Conservation (phyloP, 2,329 filamentous ascomycete genomes). For the Fusarium sulawesiense region DNA sequence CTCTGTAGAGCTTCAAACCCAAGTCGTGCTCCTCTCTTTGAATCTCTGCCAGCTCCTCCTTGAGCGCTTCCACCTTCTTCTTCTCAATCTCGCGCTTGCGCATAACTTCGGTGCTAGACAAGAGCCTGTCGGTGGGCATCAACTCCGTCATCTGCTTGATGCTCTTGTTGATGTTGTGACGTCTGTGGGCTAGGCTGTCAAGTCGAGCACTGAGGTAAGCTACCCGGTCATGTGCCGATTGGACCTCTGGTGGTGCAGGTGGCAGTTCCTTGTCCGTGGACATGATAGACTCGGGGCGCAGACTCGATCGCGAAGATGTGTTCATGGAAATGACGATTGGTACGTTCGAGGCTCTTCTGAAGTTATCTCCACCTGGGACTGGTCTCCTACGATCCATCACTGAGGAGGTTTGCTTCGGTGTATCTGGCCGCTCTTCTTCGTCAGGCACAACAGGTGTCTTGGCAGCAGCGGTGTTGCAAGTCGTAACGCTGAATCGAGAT, state of each 20-base stretch:
- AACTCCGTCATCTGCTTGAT: conserved; percentile 83
- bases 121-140: conserved; percentile 76
- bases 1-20: conserved; percentile 77
- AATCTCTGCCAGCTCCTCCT: conserved; percentile 76
- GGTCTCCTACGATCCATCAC: conserved; percentile 51
- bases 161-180: conserved; percentile 76
- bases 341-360: conserved; percentile 36
- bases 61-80: conserved; percentile 73
- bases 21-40: conserved; percentile 82
- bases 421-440: conserved; percentile 42
- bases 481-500: conserved; percentile 74
- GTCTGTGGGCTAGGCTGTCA: conserved; percentile 72
- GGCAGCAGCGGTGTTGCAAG: conserved; percentile 63
- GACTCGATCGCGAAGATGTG: conserved; percentile 26
- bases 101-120: conserved; percentile 73
- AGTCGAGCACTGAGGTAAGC: conserved; percentile 74
- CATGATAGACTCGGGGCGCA: conserved; percentile 49
- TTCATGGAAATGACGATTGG: conserved; percentile 49
- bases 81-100: conserved; percentile 68
- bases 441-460: conserved; percentile 44
- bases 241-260: conserved; percentile 68
- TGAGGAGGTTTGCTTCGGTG: conserved; percentile 38
- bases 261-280: conserved; percentile 70
- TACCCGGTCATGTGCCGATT: conserved; percentile 70
- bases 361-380: conserved; percentile 42